Percentiles rank a stretch among this genome's conserved stretches.
These are phyloP conservation scores for Colletotrichum sp. DNA, from an alignment of 2,329 filamentous ascomycete species.

Conservation along the genomic window DNA sequence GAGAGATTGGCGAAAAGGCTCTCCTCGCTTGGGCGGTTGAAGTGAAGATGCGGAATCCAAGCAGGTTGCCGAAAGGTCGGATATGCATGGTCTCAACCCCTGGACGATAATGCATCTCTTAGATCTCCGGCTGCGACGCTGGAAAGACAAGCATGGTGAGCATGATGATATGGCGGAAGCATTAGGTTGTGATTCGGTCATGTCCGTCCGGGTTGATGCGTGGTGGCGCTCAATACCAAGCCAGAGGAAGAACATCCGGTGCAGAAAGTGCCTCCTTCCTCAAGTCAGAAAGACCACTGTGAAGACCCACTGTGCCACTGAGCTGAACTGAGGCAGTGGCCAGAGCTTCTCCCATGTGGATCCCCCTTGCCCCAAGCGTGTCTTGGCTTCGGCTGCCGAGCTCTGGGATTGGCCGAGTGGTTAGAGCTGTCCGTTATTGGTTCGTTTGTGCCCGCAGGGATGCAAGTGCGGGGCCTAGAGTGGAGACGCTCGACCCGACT, in stretches of 20 bases:
- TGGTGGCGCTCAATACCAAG: not conserved
- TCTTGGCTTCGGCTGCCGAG: not conserved
- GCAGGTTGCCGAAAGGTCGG: not conserved
- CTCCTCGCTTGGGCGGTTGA: not conserved
- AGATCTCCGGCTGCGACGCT: not conserved
- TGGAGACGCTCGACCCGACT: not conserved
- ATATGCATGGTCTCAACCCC: not conserved
- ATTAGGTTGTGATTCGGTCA: not conserved
- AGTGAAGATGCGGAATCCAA: not conserved
- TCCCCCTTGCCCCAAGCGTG: not conserved
- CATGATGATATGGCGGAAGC: not conserved
- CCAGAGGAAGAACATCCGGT: not conserved
- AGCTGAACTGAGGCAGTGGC: not conserved
- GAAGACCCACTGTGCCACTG: too few species aligned
- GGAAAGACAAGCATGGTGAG: not conserved
- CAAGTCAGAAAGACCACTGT: not conserved
- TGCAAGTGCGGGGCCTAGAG: not conserved
- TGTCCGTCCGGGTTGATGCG: not conserved
- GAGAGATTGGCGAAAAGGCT: not conserved
- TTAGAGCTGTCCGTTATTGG: not conserved
- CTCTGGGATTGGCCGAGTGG: not conserved
- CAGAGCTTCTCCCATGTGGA: not conserved
- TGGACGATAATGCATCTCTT: not conserved
- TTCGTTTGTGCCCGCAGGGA: not conserved
- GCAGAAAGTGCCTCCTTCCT: not conserved